Base-by-base conservation (phyloP, 23 red algal genomes). In the Gracilaria gracilis region DNA sequence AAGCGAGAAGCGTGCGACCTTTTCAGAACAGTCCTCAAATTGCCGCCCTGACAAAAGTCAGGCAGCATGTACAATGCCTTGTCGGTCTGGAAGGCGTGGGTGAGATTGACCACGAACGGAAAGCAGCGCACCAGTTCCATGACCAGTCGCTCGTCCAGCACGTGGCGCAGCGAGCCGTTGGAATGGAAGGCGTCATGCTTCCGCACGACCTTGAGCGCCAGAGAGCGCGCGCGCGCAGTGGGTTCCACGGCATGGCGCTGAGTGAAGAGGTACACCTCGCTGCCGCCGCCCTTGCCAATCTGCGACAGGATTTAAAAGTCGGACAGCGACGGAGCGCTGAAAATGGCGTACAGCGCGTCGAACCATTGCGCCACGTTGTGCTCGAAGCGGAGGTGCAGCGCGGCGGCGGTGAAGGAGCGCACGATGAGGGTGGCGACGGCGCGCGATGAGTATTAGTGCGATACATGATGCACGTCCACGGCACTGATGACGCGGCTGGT, bases 21-120 rank as follows among this genome's bases (percentile, higher is more conserved):
- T 29, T 61, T 81, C 38, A 98, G 54, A 9, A 58, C 50, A 3
- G 77, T 85, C 32, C 66, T 87, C 1, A 98, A 67, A 51, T 98
- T 91, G 15, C 96, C 96, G 37, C 96, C 96, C 20, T 64, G 69
- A n/a, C 82, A 90, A 86, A 93, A 98, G 32, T 95, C 96, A 0
- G 84, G 76, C 17, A 95, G 83, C 83, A 98, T 86, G 65, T 98
- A 98, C 35, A 98, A 57, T 0, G 44, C 50, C 29, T 67, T 87
- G 0, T 75, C 86, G 42, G 85, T 92, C 84, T 98, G 96, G 73
- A 98, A 98, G 0, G 96, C 93, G 53, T 83, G 88, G 2, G 85
- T 91, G 37, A 98, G 89, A 9, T 50, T 53, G n/a, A 98, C 55
- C 27, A 98, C 79, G 79, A 91, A 98, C 44, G 91, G 96, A 79